Base-by-base conservation (phyloP, 345 rosid species). In the Corchorus olitorius region DNA sequence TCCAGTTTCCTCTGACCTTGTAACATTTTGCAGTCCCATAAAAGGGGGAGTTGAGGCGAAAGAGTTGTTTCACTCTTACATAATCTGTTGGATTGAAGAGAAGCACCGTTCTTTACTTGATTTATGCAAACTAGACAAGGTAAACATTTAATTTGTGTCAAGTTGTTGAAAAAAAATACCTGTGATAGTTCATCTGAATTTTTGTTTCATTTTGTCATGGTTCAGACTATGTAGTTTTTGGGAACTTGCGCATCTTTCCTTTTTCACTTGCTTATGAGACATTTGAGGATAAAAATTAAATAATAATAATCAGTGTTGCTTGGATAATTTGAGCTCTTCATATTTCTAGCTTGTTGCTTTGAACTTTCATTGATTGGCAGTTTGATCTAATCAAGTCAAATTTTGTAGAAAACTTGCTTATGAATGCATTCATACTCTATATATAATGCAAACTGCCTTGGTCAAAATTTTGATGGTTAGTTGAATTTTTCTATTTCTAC, bases 1-100 rank as follows among this genome's bases (percentile, higher is more conserved):
- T 69, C 73, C 5, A 4, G 62, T 70, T 72, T 76, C 41, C 41
- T 49, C 71, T 78, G 70, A 82, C 79, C 75, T 11, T 58, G 8
- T 55, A 41, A 52, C 65, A 56, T 84, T 81, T 78, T 80, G 66
- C 88, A 96, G 99, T 83, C 84, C 83, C 73, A 78, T 92, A 60
- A 96, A 96, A 89, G 99, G 97, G 39, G 99, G 99, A 69, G 91
- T 96, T 46, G 88, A 89, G 75, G 97, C 97, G 27, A 96, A 89
- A 84, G 94, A 92, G 74, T 84, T 96, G 74, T 96, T 93, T 80
- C 88, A 92, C 87, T 78, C 87, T 60, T 92, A 92, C 83, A 91
- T 96, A 79, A 88, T 84, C 81, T 75, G 76, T 34, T 95, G 99
- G 99, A 95, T 95, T 84, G 88, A 92, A 81, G 98, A 92, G 73